A percentile compares a stretch with the other conserved stretches of the same genome.
Evolutionary conservation across 192 early-diverging fungal species (phyloP).

Genomic region (Geosiphon pyriformis): DNA sequence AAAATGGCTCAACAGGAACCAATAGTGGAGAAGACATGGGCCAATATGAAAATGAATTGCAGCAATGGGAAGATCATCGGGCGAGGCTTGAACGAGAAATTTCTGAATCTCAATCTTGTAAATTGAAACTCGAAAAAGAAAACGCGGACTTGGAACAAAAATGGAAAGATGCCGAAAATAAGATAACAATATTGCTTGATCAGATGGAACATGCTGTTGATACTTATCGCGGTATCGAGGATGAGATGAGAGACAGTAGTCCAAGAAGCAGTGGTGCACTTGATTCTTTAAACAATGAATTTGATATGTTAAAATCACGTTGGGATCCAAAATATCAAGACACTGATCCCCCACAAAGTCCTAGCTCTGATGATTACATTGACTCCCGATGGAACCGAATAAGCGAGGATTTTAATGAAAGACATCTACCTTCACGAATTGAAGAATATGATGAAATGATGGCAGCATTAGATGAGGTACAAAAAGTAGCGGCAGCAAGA

Average conservation of each 20-base stretch:
- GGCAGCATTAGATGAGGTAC: constrained; percentile 12
- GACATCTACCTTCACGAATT: neutral
- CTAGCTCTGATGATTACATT: neutral
- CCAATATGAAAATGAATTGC: neutral
- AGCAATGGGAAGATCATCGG: constrained; percentile 11
- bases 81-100: constrained; percentile 6
- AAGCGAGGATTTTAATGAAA: neutral
- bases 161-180: constrained; percentile 1
- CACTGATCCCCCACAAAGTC: neutral
- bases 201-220: constrained; percentile 24
- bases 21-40: no score
- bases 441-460: constrained; percentile 25
- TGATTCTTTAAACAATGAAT: constrained; percentile 13
- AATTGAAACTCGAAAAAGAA: constrained; percentile 15
- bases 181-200: constrained; percentile 16
- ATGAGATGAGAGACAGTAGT: constrained; percentile 12
- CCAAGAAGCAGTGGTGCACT: constrained; percentile 6
- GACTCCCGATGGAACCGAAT: constrained; percentile 9
- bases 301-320: constrained; percentile 10
- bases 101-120: constrained; percentile 2
- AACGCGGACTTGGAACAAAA: constrained; percentile 18
- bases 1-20: neutral
- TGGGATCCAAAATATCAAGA: constrained; percentile 2
- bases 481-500: neutral
- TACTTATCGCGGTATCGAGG: constrained; percentile 17